Evolutionary conservation across 495 filamentous ascomycete species (phyloP), one percentile per base, ranked within the genome.

Genomic region (Astrothelium subdiscretum): DNA sequence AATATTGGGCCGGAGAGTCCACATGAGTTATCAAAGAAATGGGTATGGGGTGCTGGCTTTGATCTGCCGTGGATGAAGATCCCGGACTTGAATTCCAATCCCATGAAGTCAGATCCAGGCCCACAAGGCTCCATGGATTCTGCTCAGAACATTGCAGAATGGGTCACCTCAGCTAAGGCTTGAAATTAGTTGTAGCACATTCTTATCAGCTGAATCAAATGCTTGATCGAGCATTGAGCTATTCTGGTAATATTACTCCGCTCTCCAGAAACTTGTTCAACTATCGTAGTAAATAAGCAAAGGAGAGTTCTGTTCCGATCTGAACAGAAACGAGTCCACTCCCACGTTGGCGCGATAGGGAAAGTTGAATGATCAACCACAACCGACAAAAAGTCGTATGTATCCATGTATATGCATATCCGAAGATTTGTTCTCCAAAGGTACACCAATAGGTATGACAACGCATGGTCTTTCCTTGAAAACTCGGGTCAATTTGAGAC

Each of bases 1-100:
- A 71, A 67, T 22, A 43, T 59, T n/a, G 48, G 48, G 3, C 20
- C n/a, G 5, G 48, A 54, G 48, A 26, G 22, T 2, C 48, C 48
- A 27, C 20, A 29, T 2, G 48, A 27, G 24, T 54, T 54, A 20
- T 54, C 48, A 54, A 54, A 54, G 48, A 54, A 54, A 29, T 54
- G 48, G 48, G 48, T 54, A n/a, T 54, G 48, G 48, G 48, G 48
- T 54, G 48, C 48, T 54, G 48, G 48, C 1, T 54, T 54, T 29
- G 48, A 54, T 29, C 0, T 54, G 48, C 20, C 48, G 20, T 54
- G 48, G 48, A 54, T 51, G 31, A 61, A 51, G 40, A 15, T 54
- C 48, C 48, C 48, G 29, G 48, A 54, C 24, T 29, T 54, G 48
- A 48, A 22, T 22, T 0, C 13, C 2, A 48, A 0, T 48, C 11